Percentiles rank a stretch among this genome's conserved stretches.
Conservation (phyloP, 345 rosid genomes). For the Firmiana major region DNA sequence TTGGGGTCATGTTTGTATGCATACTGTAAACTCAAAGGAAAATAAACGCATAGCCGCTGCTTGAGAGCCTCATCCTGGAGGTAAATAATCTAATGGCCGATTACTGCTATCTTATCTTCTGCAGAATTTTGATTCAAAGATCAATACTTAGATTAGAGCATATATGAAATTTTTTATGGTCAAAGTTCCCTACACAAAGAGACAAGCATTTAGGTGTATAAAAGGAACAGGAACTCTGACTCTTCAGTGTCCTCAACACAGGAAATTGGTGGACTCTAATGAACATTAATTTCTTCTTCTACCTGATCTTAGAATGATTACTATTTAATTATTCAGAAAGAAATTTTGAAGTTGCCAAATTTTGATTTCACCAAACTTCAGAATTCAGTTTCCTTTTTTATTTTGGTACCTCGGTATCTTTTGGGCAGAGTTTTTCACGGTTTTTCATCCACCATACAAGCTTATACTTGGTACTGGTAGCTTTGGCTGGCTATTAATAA, state of each 20-base stretch:
- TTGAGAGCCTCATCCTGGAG: constrained; percentile 6
- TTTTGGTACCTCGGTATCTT: background rate
- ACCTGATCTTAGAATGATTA: background rate
- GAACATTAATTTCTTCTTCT: background rate
- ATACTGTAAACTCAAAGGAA: constrained; percentile 45
- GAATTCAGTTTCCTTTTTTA: background rate
- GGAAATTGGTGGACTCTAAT: background rate
- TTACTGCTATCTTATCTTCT: background rate
- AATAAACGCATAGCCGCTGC: constrained; percentile 16
- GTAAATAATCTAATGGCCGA: constrained; percentile 9
- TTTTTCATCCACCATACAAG: background rate
- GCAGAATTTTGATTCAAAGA: constrained; percentile 21
- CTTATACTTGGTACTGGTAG: background rate
- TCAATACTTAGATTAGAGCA: background rate
- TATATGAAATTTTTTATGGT: background rate
- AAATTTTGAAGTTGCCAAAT: background rate
- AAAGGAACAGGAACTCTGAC: background rate
- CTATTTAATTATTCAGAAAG: background rate
- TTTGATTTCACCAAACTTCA: constrained; percentile 2
- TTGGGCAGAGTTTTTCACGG: background rate
- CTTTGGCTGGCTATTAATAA: background rate
- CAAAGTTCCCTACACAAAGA: background rate
- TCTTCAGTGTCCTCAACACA: background rate
- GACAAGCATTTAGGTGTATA: background rate
- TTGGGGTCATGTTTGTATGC: constrained; percentile 56